Conservation (phyloP, 163 green algal genomes). For the Trebouxia gelatinosa region DNA sequence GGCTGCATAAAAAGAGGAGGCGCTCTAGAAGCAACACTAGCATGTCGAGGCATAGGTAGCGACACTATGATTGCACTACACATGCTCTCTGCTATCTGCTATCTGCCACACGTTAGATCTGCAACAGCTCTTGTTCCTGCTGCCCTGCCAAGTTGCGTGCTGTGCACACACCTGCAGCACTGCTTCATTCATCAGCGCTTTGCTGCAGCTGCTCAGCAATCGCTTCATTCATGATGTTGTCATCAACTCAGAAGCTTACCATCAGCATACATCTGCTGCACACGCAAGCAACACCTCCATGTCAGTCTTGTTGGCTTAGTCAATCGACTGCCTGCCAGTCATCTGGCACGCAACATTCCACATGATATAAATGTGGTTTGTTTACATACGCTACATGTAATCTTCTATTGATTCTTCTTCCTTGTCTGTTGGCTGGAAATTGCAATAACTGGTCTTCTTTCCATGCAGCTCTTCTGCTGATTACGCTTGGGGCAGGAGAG, state of each 20-base stretch:
- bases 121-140: not conserved
- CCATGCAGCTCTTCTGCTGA: constrained; percentile 2
- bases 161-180: no score
- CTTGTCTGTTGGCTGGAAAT: no score
- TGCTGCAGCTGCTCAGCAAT: not conserved
- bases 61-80: not conserved
- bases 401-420: no score
- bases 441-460: not conserved
- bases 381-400: not conserved
- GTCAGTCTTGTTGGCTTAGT: not conserved
- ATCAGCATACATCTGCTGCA: not conserved
- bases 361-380: not conserved
- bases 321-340: not conserved
- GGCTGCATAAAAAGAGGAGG: constrained; percentile 33
- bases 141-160: not conserved
- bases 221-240: not conserved
- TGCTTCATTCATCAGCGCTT: no score
- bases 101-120: not conserved
- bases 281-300: not conserved
- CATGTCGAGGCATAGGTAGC: constrained; percentile 42
- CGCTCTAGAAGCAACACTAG: constrained; percentile 37
- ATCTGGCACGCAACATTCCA: not conserved
- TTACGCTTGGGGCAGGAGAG: constrained; percentile 10
- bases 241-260: not conserved
- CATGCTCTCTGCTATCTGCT: not conserved